Evolutionary conservation across 2,329 filamentous ascomycete species (phyloP), one percentile per base, ranked within the genome.

Genomic region (Coniella vitis): DNA sequence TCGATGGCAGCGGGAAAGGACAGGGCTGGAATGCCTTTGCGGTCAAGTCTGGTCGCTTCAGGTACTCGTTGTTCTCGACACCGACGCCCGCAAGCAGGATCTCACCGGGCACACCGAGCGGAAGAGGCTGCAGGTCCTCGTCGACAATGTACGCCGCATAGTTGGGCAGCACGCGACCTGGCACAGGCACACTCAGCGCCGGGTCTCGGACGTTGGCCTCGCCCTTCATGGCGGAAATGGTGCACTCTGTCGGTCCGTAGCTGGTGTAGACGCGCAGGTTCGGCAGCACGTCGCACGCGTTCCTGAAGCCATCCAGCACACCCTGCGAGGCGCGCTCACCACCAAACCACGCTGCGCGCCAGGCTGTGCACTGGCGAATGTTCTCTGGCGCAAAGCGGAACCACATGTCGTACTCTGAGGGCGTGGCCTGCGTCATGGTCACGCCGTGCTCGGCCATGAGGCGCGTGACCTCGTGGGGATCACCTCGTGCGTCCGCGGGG

Each of bases 131-230:
- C 32, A 58, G 51, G 2, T 60, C 47, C 7, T 57, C 51, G 46
- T 73, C 66, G 2, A 75, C 58, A 10, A 77, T 64, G 49, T 71
- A 74, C 2, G 70, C 54, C 1, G 65, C 61, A 1, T 65, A 61
- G 52, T 67, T 68, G 1, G 38, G 38, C 13, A 40, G 21, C 9
- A 40, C 16, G 5, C 38, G 20, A 29, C 38, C 21, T 60, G 56
- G 16, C 38, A n/a, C 40, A 2, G 25, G 29, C 21, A 22, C 39
- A 22, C 13, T 19, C 7, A 29, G 16, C 20, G 14, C 29, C n/a
- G 4, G 29, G 12, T 51, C 13, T 7, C 60, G 43, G 34, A 54
- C 59, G 3, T 22, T 45, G 4, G 48, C 35, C 36, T 48, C 49
- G 13, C 29, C 36, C 35, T 51, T 51, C n/a, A 29, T 47, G 10